Conservation (phyloP, 306 rosid species). For the Lathyrus sativus region DNA sequence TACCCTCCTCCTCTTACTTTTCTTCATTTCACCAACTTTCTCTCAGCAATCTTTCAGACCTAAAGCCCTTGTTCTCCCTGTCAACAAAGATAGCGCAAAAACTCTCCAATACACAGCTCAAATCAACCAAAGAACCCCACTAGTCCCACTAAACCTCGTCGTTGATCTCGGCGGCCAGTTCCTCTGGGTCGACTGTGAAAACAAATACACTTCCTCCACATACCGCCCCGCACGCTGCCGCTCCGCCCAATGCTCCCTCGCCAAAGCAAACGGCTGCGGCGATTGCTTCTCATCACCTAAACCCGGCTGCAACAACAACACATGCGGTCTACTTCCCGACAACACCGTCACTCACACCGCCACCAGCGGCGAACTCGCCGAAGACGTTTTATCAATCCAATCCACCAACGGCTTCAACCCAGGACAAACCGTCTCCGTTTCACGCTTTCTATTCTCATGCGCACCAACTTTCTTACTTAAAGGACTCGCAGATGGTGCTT, state of each 20-base stretch:
- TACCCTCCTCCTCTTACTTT: constrained; percentile 10
- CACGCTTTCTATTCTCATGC: constrained; percentile 48
- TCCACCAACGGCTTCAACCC: constrained; percentile 62
- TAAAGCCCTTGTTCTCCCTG: constrained; percentile 46
- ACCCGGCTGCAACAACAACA: constrained; percentile 72
- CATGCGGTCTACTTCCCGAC: constrained; percentile 47
- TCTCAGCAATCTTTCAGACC: constrained; percentile 58
- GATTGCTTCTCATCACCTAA: constrained; percentile 53
- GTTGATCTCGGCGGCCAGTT: constrained; percentile 63
- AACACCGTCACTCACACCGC: constrained; percentile 57
- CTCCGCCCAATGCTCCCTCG: constrained; percentile 64
- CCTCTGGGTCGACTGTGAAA: constrained; percentile 57
- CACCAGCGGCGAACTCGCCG: constrained; percentile 55
- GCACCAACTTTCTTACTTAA: constrained; percentile 50
- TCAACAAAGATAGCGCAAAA: constrained; percentile 46
- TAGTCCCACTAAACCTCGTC: constrained; percentile 45
- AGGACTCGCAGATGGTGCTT: constrained; percentile 51
- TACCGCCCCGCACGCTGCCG: constrained; percentile 59
- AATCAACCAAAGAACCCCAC: constrained; percentile 57
- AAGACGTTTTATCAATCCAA: constrained; percentile 45
- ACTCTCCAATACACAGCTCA: constrained; percentile 55
- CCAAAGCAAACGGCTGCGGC: constrained; percentile 49
- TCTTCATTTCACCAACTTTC: constrained; percentile 29
- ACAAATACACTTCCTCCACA: constrained; percentile 50
- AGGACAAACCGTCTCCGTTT: constrained; percentile 41